Percentiles rank a stretch among this genome's conserved stretches.
These are phyloP conservation scores for Trichosporon sp. DNA, from an alignment of 1,284 basidiomycete species.

Conservation along the genomic window DNA sequence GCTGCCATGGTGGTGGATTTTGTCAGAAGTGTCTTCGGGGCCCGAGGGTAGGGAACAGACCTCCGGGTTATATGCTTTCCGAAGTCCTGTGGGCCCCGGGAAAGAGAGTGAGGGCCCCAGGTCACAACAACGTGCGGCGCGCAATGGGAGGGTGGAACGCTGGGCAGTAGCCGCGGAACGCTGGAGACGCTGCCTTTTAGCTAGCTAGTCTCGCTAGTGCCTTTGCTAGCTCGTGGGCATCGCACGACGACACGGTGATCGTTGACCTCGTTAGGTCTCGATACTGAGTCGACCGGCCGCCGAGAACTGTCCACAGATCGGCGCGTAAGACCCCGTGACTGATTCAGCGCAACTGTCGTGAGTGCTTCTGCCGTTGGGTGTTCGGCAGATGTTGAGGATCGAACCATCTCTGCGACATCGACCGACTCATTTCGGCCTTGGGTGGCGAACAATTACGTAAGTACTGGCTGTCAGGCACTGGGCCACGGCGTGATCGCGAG, in stretches of 20 bases:
- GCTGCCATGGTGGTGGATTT: not conserved
- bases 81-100: not conserved
- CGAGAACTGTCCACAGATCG: not conserved
- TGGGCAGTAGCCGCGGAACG: not conserved
- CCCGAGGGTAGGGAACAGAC: not conserved
- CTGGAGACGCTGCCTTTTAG: too few species aligned
- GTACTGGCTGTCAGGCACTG: not conserved
- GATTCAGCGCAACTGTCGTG: not conserved
- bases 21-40: not conserved
- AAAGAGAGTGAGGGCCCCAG: not conserved
- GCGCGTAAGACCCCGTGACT: not conserved
- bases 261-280: not conserved
- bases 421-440: not conserved
- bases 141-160: too few species aligned
- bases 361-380: not conserved
- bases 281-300: not conserved
- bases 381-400: not conserved
- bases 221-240: not conserved
- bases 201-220: not conserved
- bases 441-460: not conserved
- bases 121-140: not conserved
- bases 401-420: not conserved
- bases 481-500: not conserved
- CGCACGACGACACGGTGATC: not conserved
- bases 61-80: not conserved